Conservation (phyloP, 805 yeast genomes). For the Ascoidea asiatica region DNA sequence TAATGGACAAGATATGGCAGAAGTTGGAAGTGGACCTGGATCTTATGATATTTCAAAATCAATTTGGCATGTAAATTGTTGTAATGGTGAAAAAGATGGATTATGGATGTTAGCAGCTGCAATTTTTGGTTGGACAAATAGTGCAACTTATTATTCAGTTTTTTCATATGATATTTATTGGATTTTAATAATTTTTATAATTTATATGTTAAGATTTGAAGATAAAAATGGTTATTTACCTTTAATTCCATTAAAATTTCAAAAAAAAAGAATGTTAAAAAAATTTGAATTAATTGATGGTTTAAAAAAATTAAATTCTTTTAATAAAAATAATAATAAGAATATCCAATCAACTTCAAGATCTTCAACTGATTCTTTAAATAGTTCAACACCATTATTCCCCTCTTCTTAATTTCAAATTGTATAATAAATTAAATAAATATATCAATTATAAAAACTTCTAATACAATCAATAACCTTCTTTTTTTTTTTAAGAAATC, state of each 20-base stretch:
- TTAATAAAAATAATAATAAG: too few relatives aligned
- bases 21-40: slow-evolving; percentile 88
- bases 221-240: slow-evolving; percentile 50
- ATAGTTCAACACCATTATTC: background rate
- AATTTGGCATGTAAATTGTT: slow-evolving; percentile 92
- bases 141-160: slow-evolving; percentile 85
- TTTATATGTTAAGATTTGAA: slow-evolving; percentile 33
- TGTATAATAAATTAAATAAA: background rate
- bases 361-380: background rate
- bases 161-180: slow-evolving; percentile 61
- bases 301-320: background rate
- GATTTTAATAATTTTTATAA: slow-evolving; percentile 32
- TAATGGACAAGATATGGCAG: slow-evolving; percentile 74
- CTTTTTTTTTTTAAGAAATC: too few relatives aligned
- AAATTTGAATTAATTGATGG: slow-evolving; percentile 14
- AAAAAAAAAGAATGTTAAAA: slow-evolving; percentile 35
- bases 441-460: background rate
- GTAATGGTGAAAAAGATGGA: slow-evolving; percentile 87
- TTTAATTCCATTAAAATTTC: slow-evolving; percentile 46
- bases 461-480: too few relatives aligned
- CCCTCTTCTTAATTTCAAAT: background rate
- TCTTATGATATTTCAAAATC: slow-evolving; percentile 69
- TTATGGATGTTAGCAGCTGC: slow-evolving; percentile 88
- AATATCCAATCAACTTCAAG: background rate
- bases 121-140: slow-evolving; percentile 85